Evolutionary conservation across 2,329 filamentous ascomycete genomes (phyloP).

Genomic region (Phoma sp.): DNA sequence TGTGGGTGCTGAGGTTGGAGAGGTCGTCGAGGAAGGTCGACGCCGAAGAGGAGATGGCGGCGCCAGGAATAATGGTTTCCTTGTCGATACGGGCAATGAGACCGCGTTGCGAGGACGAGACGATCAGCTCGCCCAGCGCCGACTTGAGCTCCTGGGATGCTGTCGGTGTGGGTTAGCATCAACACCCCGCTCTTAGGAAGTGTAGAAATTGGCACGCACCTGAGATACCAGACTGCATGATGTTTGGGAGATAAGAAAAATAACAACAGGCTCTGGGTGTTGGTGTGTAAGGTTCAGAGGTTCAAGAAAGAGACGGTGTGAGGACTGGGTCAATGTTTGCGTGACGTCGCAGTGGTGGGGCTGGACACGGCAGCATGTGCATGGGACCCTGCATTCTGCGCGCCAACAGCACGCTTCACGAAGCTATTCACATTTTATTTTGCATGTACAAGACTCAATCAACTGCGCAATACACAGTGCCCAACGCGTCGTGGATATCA

Average conservation of each 20-base stretch:
- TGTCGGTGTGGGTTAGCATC: slow-evolving; percentile 25
- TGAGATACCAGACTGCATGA: slow-evolving; percentile 81
- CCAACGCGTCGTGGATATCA: slow-evolving; percentile 22
- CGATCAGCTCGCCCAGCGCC: slow-evolving; percentile 74
- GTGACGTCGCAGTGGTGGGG: slow-evolving; percentile 34
- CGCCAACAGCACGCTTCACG: neutral
- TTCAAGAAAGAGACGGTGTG: neutral
- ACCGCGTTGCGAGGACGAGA: slow-evolving; percentile 67
- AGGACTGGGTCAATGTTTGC: slow-evolving; percentile 25
- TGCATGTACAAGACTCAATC: neutral
- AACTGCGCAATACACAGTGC: slow-evolving; percentile 4
- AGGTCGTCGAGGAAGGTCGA: slow-evolving; percentile 70
- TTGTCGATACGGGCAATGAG: slow-evolving; percentile 72
- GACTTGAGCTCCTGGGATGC: slow-evolving; percentile 79
- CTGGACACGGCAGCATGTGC: slow-evolving; percentile 19
- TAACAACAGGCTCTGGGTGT: neutral
- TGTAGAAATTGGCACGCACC: slow-evolving; percentile 55
- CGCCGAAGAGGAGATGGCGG: slow-evolving; percentile 59
- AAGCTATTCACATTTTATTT: neutral
- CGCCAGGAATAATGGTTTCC: slow-evolving; percentile 70
- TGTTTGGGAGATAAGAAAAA: slow-evolving; percentile 26
- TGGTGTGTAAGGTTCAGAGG: neutral
- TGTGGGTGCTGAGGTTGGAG: slow-evolving; percentile 64
- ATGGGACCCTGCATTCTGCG: slow-evolving; percentile 15
- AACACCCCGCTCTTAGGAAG: neutral